phyloP scores from a whole-genome alignment of 768 basidiomycete genomes.

The Fistulinella prunicolor region DNA sequence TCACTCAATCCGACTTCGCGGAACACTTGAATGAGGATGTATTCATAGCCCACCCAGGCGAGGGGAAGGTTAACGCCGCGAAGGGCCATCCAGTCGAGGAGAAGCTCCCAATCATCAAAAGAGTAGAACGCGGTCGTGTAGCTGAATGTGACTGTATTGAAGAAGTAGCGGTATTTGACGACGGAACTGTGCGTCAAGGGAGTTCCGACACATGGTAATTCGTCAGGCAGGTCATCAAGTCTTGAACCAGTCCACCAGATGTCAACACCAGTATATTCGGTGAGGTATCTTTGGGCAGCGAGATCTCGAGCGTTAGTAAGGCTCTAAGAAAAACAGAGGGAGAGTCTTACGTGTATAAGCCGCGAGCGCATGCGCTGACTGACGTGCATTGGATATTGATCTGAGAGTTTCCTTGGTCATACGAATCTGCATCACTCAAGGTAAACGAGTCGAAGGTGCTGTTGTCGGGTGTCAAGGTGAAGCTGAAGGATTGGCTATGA shows the following conservation, averaged over 20 bases:
- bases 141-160: slow-evolving; percentile 43
- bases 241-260: slow-evolving; percentile 46
- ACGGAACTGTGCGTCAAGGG: slow-evolving; percentile 32
- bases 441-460: slow-evolving; percentile 30
- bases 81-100: slow-evolving; percentile 41
- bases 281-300: slow-evolving; percentile 34
- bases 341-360: slow-evolving; percentile 35
- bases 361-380: slow-evolving; percentile 37
- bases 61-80: slow-evolving; percentile 41
- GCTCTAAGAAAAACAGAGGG: not conserved
- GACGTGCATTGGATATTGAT: slow-evolving; percentile 36
- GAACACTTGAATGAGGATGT: slow-evolving; percentile 36
- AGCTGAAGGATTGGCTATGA: slow-evolving; percentile 32
- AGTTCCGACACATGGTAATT: slow-evolving; percentile 30
- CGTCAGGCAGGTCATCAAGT: slow-evolving; percentile 28
- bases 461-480: slow-evolving; percentile 24
- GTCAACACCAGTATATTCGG: slow-evolving; percentile 36
- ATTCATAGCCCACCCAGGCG: slow-evolving; percentile 42
- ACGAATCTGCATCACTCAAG: slow-evolving; percentile 26
- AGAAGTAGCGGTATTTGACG: slow-evolving; percentile 40
- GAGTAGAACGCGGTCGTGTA: slow-evolving; percentile 40
- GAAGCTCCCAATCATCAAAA: slow-evolving; percentile 38
- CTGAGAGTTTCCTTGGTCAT: slow-evolving; percentile 5
- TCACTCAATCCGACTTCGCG: slow-evolving; percentile 37
- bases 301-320: slow-evolving; percentile 17